Conservation (phyloP, 129 eudicot genomes). For the Artemisia argyi region DNA sequence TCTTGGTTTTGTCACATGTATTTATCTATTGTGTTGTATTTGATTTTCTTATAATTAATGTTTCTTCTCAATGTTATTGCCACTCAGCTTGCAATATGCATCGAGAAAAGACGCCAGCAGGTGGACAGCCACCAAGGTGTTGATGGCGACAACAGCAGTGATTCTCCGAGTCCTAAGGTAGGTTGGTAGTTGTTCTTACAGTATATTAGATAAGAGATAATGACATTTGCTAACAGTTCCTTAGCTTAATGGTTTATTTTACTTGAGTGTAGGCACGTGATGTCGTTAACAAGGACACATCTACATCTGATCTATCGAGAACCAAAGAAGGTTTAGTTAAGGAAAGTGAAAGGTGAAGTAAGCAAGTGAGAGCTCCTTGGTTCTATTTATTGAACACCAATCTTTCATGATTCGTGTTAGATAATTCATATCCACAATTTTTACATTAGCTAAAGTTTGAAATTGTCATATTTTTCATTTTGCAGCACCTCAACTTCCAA, state of each 20-base stretch:
- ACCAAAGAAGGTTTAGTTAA: conserved; percentile 28
- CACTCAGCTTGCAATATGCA: conserved; percentile 82
- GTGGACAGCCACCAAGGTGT: conserved; percentile 36
- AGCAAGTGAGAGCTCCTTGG: conserved; percentile 60
- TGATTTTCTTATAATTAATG: conserved; percentile 1
- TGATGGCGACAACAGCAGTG: conserved; percentile 28
- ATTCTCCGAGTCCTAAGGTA: conserved; percentile 42
- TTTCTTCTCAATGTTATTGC: conserved; percentile 5
- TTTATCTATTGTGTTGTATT: neutral
- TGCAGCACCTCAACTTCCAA: conserved; percentile 40
- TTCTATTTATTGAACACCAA: conserved; percentile 17
- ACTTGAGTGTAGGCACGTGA: conserved; percentile 40
- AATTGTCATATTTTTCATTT: conserved; percentile 3
- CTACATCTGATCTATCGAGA: conserved; percentile 28
- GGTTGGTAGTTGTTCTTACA: conserved; percentile 13
- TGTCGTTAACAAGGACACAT: conserved; percentile 23
- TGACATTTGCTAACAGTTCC: neutral
- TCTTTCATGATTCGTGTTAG: no score
- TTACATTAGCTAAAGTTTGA: conserved; percentile 8
- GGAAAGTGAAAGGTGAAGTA: conserved; percentile 71
- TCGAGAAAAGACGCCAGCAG: conserved; percentile 62
- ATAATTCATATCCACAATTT: neutral
- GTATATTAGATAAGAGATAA: conserved; percentile 1
- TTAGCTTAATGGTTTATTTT: conserved; percentile 16
- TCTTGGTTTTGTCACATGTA: no score